Conservation (phyloP, 73 alveolate species). For the Tetrahymena malaccensis region DNA sequence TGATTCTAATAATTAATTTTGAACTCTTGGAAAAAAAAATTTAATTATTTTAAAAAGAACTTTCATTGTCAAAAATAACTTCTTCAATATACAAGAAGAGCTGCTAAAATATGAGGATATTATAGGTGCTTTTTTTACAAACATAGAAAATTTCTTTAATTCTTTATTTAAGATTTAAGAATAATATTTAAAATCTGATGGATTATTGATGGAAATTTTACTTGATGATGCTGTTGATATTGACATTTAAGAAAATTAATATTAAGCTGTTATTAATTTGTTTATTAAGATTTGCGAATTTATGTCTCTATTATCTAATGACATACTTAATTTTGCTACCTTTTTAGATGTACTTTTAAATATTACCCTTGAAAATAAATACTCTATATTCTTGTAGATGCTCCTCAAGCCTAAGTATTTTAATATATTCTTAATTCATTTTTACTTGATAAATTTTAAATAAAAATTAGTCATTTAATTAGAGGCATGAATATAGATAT, state of each 20-base stretch:
- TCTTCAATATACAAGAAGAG: neutral
- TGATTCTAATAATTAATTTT: no score
- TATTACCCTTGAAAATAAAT: neutral
- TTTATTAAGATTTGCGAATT: neutral
- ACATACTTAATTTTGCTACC: neutral
- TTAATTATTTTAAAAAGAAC: neutral
- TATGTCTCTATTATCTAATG: neutral
- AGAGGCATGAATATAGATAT: neutral
- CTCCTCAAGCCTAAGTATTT: neutral
- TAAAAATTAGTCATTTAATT: neutral
- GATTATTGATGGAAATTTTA: neutral
- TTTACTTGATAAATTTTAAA: neutral
- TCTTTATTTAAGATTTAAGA: neutral
- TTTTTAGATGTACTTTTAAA: neutral
- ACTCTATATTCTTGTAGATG: neutral
- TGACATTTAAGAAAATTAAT: neutral
- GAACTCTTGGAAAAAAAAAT: neutral
- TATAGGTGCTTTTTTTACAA: neutral
- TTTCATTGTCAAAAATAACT: neutral
- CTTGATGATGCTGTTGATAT: neutral
- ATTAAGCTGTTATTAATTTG: neutral
- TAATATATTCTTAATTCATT: neutral
- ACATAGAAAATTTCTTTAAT: neutral
- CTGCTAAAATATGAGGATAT: neutral
- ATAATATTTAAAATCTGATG: neutral